phyloP scores from a whole-genome alignment of 768 basidiomycete genomes.

The Mycena metata region DNA sequence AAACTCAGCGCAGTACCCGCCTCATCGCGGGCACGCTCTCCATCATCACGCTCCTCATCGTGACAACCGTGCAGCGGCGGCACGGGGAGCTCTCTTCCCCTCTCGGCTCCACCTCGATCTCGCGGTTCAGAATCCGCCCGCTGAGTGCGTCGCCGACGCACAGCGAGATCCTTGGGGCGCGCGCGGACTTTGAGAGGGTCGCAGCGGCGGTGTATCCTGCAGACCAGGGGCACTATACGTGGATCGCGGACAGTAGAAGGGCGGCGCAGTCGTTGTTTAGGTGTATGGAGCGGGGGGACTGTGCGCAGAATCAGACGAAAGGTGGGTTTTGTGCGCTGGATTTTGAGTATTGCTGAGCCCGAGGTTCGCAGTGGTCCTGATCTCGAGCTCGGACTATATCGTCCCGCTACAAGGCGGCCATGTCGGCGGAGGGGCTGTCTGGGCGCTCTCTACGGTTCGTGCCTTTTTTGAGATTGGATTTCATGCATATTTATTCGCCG shows the following conservation, averaged over 20 bases:
- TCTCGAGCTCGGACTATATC: constrained; percentile 46
- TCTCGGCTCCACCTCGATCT: too few relatives aligned
- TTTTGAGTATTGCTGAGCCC: not conserved
- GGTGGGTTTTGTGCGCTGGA: constrained; percentile 1
- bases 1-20: too few relatives aligned
- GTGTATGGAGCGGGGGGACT: constrained; percentile 46
- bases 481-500: not conserved
- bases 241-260: constrained; percentile 22
- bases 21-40: too few relatives aligned
- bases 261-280: constrained; percentile 7
- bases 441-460: constrained; percentile 48
- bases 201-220: constrained; percentile 14
- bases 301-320: constrained; percentile 51
- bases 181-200: too few relatives aligned
- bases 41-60: too few relatives aligned
- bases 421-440: constrained; percentile 49
- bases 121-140: too few relatives aligned
- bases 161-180: too few relatives aligned
- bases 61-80: too few relatives aligned
- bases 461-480: not conserved
- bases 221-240: not conserved
- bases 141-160: too few relatives aligned
- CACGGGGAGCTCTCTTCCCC: too few relatives aligned
- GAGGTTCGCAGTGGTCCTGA: constrained; percentile 42
- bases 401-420: constrained; percentile 39